Conservation (phyloP, 257 asterid genomes). For the Nicotiana obtusifolia region DNA sequence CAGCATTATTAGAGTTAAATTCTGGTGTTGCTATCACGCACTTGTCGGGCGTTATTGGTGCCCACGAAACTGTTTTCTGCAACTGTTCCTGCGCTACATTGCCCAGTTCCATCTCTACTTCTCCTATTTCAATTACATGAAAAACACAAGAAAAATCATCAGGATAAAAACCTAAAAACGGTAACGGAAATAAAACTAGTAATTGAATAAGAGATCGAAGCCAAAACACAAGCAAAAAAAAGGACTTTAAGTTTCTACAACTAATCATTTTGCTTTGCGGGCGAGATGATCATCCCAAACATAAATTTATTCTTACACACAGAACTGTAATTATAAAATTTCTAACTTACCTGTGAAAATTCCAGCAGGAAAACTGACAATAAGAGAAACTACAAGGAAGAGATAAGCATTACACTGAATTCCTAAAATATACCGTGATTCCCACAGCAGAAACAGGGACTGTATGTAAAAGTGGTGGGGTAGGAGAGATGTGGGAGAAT, state of each 20-base stretch:
- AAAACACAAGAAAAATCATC: neutral
- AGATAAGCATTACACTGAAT: neutral
- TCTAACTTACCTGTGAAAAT: neutral
- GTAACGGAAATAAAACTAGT: neutral
- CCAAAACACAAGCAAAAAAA: neutral
- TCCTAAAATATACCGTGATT: neutral
- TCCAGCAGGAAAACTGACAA: neutral
- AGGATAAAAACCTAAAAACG: neutral
- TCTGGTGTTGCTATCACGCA: neutral
- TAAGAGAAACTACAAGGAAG: neutral
- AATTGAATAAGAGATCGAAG: neutral
- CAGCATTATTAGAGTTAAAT: neutral
- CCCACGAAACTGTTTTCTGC: slow-evolving; percentile 8
- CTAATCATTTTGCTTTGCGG: neutral
- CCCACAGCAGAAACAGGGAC: neutral
- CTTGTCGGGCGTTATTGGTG: slow-evolving; percentile 20
- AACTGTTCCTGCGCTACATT: slow-evolving; percentile 6
- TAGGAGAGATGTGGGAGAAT: neutral
- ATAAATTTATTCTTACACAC: neutral
- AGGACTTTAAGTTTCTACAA: neutral
- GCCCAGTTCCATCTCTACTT: slow-evolving; percentile 1
- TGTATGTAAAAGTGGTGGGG: neutral
- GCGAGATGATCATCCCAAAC: neutral
- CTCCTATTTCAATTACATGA: neutral
- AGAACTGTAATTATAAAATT: neutral